phyloP scores from a whole-genome alignment of 129 eudicot genomes.

The Rutidosis leptorrhynchoides region DNA sequence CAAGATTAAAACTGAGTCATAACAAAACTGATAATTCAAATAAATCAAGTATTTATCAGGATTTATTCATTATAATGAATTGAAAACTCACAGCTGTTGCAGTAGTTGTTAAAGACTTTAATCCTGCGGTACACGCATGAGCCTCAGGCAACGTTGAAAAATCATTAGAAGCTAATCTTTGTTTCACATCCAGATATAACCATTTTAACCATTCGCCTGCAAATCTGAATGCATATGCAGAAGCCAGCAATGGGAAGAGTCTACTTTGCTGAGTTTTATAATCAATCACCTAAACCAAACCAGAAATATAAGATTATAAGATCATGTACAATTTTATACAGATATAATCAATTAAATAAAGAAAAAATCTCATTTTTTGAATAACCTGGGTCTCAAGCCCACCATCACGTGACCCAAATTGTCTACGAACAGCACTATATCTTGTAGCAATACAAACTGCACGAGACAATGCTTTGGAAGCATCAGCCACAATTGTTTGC shows the following conservation, averaged over 20 bases:
- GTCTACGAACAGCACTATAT: constrained; percentile 97
- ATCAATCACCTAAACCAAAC: constrained; percentile 68
- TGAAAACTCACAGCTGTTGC: constrained; percentile 76
- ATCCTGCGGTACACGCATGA: constrained; percentile 98
- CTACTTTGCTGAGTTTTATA: constrained; percentile 95
- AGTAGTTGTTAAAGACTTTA: constrained; percentile 92
- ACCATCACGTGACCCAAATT: constrained; percentile 83
- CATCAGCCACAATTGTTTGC: constrained; percentile 84
- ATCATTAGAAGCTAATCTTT: constrained; percentile 77
- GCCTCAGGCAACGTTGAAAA: constrained; percentile 97
- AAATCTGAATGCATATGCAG: constrained; percentile 98
- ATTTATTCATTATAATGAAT: not conserved
- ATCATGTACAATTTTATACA: not conserved
- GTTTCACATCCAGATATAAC: constrained; percentile 87
- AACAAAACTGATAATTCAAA: not conserved
- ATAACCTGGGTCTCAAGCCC: constrained; percentile 96
- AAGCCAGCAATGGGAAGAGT: constrained; percentile 94
- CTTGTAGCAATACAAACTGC: constrained; percentile 97
- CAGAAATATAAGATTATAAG: constrained; percentile 7
- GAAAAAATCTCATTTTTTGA: not conserved
- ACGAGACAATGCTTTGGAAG: constrained; percentile 84
- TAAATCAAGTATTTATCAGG: not conserved
- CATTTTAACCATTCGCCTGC: constrained; percentile 92
- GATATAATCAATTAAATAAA: constrained; percentile 14
- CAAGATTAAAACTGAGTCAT: not conserved